Percentiles rank a stretch among this genome's conserved stretches.
phyloP scores from a whole-genome alignment of 1,284 basidiomycete genomes.

The Veloboletus limbatus region DNA sequence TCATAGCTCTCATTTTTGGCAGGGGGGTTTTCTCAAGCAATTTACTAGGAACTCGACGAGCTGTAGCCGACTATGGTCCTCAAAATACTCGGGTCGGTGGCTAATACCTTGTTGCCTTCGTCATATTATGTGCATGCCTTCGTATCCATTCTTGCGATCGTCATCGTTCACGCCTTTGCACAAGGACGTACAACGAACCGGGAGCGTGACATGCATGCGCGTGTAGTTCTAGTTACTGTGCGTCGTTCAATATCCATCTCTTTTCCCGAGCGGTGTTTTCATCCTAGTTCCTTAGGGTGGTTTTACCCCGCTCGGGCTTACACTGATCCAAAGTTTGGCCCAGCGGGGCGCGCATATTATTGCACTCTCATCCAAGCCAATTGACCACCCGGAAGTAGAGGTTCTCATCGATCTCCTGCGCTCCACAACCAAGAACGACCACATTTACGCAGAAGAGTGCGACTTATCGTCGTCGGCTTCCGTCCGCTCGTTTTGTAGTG shows the following conservation, averaged over 20 bases:
- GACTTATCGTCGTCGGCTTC: conserved; percentile 61
- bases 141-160: conserved; percentile 41
- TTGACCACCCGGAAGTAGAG: conserved; percentile 52
- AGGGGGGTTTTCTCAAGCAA: too few relatives aligned
- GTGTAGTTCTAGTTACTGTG: conserved; percentile 69
- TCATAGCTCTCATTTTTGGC: neutral
- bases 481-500: conserved; percentile 63
- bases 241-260: conserved; percentile 23
- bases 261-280: neutral
- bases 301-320: conserved; percentile 69
- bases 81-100: conserved; percentile 25
- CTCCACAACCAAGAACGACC: conserved; percentile 63
- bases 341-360: conserved; percentile 73
- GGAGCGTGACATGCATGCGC: conserved; percentile 70
- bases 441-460: conserved; percentile 73
- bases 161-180: conserved; percentile 53
- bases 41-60: neutral
- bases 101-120: conserved; percentile 22
- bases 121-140: conserved; percentile 50
- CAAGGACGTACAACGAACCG: conserved; percentile 67
- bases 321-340: conserved; percentile 61
- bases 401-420: conserved; percentile 63
- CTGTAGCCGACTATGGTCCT: conserved; percentile 30
- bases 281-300: conserved; percentile 49
- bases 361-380: conserved; percentile 57